These are phyloP conservation scores for Neurospora crassa DNA, from an alignment of 2,329 filamentous ascomycete species.

Conservation along the genomic window DNA sequence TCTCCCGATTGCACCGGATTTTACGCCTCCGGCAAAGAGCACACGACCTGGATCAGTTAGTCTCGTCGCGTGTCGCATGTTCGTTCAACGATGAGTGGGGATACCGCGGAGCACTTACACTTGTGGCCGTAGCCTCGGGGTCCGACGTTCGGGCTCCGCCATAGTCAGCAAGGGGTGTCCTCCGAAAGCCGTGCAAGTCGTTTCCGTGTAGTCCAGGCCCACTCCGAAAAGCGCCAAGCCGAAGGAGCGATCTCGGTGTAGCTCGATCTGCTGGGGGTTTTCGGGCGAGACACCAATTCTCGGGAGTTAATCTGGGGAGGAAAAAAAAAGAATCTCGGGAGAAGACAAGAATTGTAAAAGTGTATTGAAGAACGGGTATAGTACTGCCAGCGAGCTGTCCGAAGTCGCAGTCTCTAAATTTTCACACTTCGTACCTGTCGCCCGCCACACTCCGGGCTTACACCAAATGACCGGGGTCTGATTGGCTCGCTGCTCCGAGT, in stretches of 20 bases:
- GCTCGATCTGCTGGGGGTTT: not conserved
- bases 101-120: not conserved
- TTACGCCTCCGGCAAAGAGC: slow-evolving; percentile 33
- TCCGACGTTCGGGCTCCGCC: not conserved
- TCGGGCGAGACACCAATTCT: not conserved
- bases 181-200: not conserved
- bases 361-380: not conserved
- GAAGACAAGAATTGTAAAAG: not conserved
- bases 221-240: not conserved
- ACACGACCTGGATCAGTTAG: slow-evolving; percentile 25
- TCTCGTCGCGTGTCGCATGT: not conserved
- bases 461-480: not conserved
- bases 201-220: not conserved
- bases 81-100: not conserved
- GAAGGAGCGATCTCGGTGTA: not conserved
- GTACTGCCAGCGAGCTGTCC: not conserved
- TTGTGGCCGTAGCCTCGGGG: not conserved
- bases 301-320: not conserved
- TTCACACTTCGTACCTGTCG: not conserved
- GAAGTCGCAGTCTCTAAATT: not conserved
- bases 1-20: slow-evolving; percentile 31
- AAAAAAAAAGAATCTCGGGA: not conserved
- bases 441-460: not conserved
- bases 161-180: not conserved
- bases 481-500: not conserved